Conservation (phyloP, 495 filamentous ascomycete genomes). For the Chaetomium cochliodes region DNA sequence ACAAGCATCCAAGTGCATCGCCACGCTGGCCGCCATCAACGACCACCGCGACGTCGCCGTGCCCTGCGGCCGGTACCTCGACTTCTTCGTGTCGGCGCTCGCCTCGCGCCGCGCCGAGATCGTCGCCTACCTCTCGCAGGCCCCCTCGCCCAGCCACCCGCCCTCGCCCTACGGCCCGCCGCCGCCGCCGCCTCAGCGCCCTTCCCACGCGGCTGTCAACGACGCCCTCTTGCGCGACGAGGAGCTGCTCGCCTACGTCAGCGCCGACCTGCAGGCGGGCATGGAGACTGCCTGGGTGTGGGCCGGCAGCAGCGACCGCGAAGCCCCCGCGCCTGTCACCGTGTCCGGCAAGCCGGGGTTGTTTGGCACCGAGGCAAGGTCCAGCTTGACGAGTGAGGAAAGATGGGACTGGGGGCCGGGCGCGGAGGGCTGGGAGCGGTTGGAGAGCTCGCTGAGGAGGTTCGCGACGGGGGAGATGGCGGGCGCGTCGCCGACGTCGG, state of each 20-base stretch:
- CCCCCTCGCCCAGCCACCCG: conserved; percentile 12
- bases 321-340: conserved; percentile 17
- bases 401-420: conserved; percentile 26
- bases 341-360: conserved; percentile 13
- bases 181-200: conserved; percentile 24
- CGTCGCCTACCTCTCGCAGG: conserved; percentile 35
- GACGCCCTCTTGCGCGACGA: conserved; percentile 72
- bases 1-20: conserved; percentile 68
- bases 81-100: conserved; percentile 75
- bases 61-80: conserved; percentile 76
- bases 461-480: conserved; percentile 24
- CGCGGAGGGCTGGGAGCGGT: conserved; percentile 29
- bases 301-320: conserved; percentile 64
- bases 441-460: conserved; percentile 30
- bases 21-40: conserved; percentile 65
- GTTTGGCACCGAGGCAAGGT: conserved; percentile 31
- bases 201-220: conserved; percentile 34
- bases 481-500: conserved; percentile 4
- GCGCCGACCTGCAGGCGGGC: conserved; percentile 85
- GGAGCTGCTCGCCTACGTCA: conserved; percentile 85
- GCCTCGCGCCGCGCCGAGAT: conserved; percentile 56
- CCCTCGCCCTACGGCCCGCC: conserved; percentile 22
- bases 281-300: conserved; percentile 83
- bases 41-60: conserved; percentile 68
- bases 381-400: conserved; percentile 31